These are phyloP conservation scores for Metschnikowia koreensis DNA, from an alignment of 805 yeast species.

Conservation along the genomic window DNA sequence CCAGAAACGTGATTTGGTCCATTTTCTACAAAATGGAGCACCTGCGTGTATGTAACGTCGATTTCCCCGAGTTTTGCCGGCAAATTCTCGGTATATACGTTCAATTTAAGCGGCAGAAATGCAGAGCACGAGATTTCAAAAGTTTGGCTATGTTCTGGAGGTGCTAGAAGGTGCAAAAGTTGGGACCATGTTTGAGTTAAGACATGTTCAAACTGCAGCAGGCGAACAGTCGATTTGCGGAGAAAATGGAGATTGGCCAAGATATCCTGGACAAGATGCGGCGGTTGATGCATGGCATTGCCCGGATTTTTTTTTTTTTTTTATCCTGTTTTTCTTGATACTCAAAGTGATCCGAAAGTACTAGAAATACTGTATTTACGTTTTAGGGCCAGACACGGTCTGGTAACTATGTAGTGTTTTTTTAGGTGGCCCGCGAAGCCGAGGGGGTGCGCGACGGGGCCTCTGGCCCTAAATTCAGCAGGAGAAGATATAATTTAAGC, in stretches of 20 bases:
- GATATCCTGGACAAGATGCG: constrained; percentile 3
- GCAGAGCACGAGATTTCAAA: background rate
- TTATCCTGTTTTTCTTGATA: background rate
- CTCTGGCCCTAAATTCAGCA: no score
- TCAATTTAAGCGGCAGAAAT: background rate
- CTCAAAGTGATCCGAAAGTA: background rate
- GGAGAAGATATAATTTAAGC: no score
- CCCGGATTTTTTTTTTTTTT: background rate
- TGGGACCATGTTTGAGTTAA: constrained; percentile 1
- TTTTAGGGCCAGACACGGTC: no score
- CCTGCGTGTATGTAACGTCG: constrained; percentile 1
- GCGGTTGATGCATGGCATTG: constrained; percentile 8
- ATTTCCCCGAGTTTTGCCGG: background rate
- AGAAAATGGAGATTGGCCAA: constrained; percentile 10
- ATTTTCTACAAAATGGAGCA: constrained; percentile 5
- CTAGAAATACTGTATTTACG: no score
- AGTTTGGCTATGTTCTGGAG: background rate
- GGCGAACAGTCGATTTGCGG: background rate
- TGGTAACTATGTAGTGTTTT: no score
- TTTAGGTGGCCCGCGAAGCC: no score
- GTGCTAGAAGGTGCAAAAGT: background rate
- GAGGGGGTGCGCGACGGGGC: no score
- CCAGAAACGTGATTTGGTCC: background rate
- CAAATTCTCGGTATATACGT: background rate
- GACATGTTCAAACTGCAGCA: background rate